phyloP scores from a whole-genome alignment of 306 rosid species.

The Vicia faba region DNA sequence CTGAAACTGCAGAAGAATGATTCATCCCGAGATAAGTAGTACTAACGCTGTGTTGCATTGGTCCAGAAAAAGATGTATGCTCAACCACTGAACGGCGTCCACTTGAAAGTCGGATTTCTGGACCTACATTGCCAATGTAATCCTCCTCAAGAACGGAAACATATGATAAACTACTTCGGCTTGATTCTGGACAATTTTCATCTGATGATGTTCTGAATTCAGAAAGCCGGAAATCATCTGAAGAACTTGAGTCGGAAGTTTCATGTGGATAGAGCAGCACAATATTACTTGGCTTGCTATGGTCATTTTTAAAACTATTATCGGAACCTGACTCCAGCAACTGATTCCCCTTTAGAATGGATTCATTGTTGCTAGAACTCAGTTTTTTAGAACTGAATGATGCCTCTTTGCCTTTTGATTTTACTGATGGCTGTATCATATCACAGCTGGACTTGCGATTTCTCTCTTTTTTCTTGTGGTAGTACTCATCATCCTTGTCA shows the following conservation, averaged over 20 bases:
- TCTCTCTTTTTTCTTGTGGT: conserved; percentile 47
- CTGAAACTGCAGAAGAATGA: conserved; percentile 44
- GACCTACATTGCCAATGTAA: conserved; percentile 39
- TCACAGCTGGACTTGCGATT: conserved; percentile 40
- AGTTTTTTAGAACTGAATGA: conserved; percentile 42
- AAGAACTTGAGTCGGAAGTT: conserved; percentile 46
- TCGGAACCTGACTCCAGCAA: conserved; percentile 41
- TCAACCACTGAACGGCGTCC: conserved; percentile 43
- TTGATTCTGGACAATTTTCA: conserved; percentile 48
- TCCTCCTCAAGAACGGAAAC: conserved; percentile 51
- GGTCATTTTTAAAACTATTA: conserved; percentile 26
- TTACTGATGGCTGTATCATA: conserved; percentile 41
- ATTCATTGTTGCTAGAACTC: conserved; percentile 39
- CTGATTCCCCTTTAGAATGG: conserved; percentile 41
- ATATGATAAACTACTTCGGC: conserved; percentile 52
- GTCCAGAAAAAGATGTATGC: conserved; percentile 34
- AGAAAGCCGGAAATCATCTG: conserved; percentile 44
- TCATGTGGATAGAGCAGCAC: conserved; percentile 54
- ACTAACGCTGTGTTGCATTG: conserved; percentile 31
- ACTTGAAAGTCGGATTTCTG: conserved; percentile 56
- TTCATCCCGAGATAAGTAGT: conserved; percentile 34
- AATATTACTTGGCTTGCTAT: conserved; percentile 39
- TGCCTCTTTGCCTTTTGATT: conserved; percentile 38
- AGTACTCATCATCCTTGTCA: conserved; percentile 32
- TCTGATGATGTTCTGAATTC: conserved; percentile 50